phyloP scores from a whole-genome alignment of 2,329 filamentous ascomycete genomes.

The Fusarium camptoceras region DNA sequence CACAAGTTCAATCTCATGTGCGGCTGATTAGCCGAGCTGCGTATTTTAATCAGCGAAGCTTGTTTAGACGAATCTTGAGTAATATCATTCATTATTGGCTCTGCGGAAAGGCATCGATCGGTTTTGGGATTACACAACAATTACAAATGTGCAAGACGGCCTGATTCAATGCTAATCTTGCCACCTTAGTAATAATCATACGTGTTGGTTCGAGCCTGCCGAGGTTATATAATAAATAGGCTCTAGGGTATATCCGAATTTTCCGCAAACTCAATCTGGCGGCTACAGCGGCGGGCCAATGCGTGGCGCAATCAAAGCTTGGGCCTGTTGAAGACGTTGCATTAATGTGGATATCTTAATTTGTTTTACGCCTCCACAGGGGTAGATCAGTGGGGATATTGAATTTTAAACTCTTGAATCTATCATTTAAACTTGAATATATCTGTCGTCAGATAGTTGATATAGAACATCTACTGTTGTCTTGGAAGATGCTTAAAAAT shows the following conservation, averaged over 20 bases:
- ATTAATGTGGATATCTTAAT: background rate
- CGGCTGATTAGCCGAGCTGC: no score
- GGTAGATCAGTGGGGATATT: background rate
- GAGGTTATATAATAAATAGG: background rate
- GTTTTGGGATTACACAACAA: background rate
- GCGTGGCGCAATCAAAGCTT: background rate
- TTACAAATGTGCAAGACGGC: background rate
- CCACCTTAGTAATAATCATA: background rate
- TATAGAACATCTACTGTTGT: background rate
- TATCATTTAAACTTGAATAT: background rate
- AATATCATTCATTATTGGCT: no score
- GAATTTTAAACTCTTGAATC: background rate
- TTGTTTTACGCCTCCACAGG: background rate
- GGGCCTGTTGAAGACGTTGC: background rate
- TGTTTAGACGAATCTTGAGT: no score
- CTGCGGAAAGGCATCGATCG: no score
- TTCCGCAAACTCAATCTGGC: background rate
- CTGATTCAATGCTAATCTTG: background rate
- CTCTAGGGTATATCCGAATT: background rate
- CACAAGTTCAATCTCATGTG: no score
- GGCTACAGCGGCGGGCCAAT: background rate
- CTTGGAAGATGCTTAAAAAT: background rate
- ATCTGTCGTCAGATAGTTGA: fast-evolving
- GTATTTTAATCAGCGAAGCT: fast-evolving
- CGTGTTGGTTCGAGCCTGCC: background rate